A percentile compares a stretch with the other conserved stretches of the same genome.
Conservation (phyloP, 345 rosid genomes). For the Populus simonii region DNA sequence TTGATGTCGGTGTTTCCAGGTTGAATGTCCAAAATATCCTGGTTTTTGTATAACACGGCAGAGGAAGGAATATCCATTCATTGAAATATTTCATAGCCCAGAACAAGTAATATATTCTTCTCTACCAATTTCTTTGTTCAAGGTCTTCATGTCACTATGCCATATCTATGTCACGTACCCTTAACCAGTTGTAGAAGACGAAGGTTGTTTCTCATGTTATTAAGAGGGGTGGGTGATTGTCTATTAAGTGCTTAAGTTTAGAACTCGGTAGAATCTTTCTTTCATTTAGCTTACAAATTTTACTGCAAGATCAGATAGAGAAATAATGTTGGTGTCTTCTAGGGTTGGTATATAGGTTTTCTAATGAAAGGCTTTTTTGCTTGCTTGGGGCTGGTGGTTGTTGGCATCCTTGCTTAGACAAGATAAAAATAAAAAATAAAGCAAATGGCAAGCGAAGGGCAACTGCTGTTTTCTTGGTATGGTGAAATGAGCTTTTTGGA, state of each 20-base stretch:
- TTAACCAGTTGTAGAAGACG: neutral
- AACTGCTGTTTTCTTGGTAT: neutral
- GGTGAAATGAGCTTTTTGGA: neutral
- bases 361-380: neutral
- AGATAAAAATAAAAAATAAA: neutral
- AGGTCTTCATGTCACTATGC: neutral
- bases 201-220: conserved; percentile 3
- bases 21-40: conserved; percentile 97
- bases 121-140: conserved; percentile 2
- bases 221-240: neutral
- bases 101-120: conserved; percentile 50
- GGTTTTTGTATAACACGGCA: conserved; percentile 92
- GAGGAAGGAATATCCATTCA: conserved; percentile 82
- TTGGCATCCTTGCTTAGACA: neutral
- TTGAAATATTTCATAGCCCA: conserved; percentile 89
- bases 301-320: neutral
- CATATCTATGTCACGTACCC: neutral
- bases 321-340: neutral
- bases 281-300: neutral
- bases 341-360: neutral
- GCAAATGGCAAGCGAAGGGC: neutral
- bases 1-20: conserved; percentile 47
- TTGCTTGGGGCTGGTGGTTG: neutral
- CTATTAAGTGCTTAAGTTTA: neutral
- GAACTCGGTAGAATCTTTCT: neutral